A percentile compares a stretch with the other conserved stretches of the same genome.
Conservation (phyloP, 257 asterid species). For the Salvia miltiorrhiza region DNA sequence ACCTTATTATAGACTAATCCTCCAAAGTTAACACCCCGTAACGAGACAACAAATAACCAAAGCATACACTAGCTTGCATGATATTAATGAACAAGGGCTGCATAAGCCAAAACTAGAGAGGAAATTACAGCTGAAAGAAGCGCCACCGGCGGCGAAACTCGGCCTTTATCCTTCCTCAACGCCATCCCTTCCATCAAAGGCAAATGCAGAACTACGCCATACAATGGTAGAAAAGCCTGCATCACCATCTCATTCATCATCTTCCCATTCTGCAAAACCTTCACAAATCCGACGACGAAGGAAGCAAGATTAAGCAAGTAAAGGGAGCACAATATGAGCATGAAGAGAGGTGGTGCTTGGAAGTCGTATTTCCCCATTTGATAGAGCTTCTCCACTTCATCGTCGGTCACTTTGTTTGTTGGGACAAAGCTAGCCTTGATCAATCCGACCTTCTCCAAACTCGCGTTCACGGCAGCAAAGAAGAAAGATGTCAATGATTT, state of each 20-base stretch:
- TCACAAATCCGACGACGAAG: constrained; percentile 33
- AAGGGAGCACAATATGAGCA: constrained; percentile 48
- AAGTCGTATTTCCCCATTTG: constrained; percentile 50
- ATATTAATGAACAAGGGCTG: not conserved
- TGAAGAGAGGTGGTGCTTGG: constrained; percentile 37
- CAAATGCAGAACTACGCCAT: constrained; percentile 35
- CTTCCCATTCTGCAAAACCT: constrained; percentile 1
- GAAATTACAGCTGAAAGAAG: constrained; percentile 27
- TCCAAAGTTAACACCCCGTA: no score
- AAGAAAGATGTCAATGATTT: constrained; percentile 44
- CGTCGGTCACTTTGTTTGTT: constrained; percentile 51
- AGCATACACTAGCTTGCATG: no score
- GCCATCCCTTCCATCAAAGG: constrained; percentile 69
- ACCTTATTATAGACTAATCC: no score
- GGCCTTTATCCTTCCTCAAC: constrained; percentile 50
- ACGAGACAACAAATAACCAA: no score
- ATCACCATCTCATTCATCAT: constrained; percentile 30
- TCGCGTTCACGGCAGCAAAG: constrained; percentile 46
- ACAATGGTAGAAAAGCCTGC: constrained; percentile 40
- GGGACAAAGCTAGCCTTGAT: constrained; percentile 52
- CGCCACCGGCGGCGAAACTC: constrained; percentile 31
- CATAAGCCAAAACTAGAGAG: constrained; percentile 9
- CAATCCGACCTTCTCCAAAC: constrained; percentile 36
- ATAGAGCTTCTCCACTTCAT: constrained; percentile 36
- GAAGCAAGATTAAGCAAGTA: constrained; percentile 39